Evolutionary conservation across 225 moss, liverwort and hornwort species (phyloP).

Genomic region (Neckera pumila): DNA sequence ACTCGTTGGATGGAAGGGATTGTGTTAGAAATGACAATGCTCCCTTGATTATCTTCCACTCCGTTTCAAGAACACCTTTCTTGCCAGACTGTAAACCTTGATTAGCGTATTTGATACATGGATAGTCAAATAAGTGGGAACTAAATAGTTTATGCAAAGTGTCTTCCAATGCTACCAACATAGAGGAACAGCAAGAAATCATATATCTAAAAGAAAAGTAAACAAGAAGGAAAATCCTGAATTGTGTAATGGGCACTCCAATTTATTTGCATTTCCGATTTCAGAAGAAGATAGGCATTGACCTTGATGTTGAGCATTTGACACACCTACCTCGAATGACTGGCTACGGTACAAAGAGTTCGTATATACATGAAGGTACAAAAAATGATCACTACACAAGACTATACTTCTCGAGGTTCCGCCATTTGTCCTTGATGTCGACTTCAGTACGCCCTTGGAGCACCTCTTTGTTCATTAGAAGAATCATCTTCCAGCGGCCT

Average conservation of each 20-base stretch:
- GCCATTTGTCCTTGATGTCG: slow-evolving; percentile 91
- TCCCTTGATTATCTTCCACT: not conserved
- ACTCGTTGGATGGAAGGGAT: no score
- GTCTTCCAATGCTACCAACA: not conserved
- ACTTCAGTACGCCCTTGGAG: slow-evolving; percentile 74
- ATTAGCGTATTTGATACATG: no score
- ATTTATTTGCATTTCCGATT: not conserved
- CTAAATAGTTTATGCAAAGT: not conserved
- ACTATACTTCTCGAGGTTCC: slow-evolving; percentile 62
- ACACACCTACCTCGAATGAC: not conserved
- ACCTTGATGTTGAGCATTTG: not conserved
- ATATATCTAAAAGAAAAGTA: not conserved
- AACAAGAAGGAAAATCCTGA: not conserved
- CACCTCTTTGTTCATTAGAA: slow-evolving; percentile 12
- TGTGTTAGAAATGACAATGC: no score
- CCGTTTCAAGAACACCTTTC: not conserved
- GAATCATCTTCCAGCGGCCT: slow-evolving; percentile 75
- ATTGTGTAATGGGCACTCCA: not conserved
- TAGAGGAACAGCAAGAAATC: not conserved
- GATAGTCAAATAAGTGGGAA: not conserved
- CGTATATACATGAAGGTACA: not conserved
- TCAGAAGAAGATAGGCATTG: not conserved
- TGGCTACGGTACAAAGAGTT: not conserved
- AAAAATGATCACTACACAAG: not conserved
- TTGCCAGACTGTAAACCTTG: not conserved